These are phyloP conservation scores for Nakazawaea sp. DNA, from an alignment of 805 yeast species.

Conservation along the genomic window DNA sequence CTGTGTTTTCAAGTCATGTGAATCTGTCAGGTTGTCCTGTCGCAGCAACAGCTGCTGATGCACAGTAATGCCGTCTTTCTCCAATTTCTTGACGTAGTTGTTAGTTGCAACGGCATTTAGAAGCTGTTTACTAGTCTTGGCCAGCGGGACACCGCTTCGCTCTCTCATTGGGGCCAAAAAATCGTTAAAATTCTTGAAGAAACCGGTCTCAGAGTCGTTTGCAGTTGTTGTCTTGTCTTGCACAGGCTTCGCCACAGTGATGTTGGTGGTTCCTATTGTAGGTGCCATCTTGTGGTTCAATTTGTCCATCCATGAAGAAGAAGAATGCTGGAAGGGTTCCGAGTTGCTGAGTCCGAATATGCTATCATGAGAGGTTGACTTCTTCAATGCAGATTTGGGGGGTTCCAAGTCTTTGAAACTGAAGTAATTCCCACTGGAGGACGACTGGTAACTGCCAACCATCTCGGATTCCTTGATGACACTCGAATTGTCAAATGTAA, in stretches of 20 bases:
- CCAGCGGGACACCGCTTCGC: neutral
- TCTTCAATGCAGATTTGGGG: conserved; percentile 10
- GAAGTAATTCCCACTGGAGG: too few relatives aligned
- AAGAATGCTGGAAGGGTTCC: conserved; percentile 1
- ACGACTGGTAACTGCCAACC: conserved; percentile 1
- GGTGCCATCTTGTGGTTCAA: conserved; percentile 6
- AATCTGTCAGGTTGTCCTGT: too few relatives aligned
- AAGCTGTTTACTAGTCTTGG: conserved; percentile 9
- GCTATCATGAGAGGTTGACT: conserved; percentile 23
- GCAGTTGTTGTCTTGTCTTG: neutral
- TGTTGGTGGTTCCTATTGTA: neutral
- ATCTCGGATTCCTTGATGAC: conserved; percentile 6
- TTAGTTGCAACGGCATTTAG: conserved; percentile 9
- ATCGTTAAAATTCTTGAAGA: neutral
- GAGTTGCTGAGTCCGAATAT: conserved; percentile 15
- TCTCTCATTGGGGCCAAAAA: too few relatives aligned
- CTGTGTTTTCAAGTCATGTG: conserved; percentile 3
- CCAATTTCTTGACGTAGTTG: conserved; percentile 2
- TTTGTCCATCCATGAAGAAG: conserved; percentile 11
- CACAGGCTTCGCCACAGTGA: conserved; percentile 2
- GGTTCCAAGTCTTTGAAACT: neutral
- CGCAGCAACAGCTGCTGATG: too few relatives aligned
- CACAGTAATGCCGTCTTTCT: neutral
- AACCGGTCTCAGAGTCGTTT: neutral
- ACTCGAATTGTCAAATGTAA: conserved; percentile 3